Base-by-base conservation (phyloP, 495 filamentous ascomycete genomes). In the Aspergillus affinis region DNA sequence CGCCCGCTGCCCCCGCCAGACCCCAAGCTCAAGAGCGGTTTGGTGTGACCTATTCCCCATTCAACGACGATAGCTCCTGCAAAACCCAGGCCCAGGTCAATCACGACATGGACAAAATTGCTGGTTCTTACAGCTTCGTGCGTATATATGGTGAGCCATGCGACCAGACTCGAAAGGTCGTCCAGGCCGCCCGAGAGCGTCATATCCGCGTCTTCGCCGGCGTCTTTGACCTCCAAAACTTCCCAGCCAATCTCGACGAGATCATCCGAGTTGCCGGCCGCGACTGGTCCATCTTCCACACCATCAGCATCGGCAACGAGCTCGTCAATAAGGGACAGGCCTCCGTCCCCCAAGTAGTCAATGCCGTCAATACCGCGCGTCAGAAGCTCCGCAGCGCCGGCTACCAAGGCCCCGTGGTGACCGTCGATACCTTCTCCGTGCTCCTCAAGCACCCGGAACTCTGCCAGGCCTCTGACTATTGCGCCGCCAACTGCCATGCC, bases 111-210 rank as follows among this genome's bases (percentile, higher is more conserved):
- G 71, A 71, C 49, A 68, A 81, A 48, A 74, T 83, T 13, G 72
- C 71, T 5, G 66, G 69, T 17, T 26, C 6, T 7, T 90, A 86
- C 73, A 70, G 78, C 13, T 69, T 86, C 27, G 71, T 96, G 54
- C 88, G 92, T 55, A 81, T 92, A 64, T 96, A 97, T 70, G 92
- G 91, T 41, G 82, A 83, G 32, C 90, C 91, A 70, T 95, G 92
- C 72, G 76, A 89, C 64, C 88, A 92, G 66, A 78, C 90, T 13
- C 62, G 75, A 2, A 82, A 75, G 12, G 86, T 89, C 6, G 69
- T 86, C 6, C 67, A 74, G 7, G 87, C 87, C 3, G 88, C 84
- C 3, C 81, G 82, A 26, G 67, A 74, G 6, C 77, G 82, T 41
- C 79, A 80, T 29, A 81, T 88, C 62, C 85, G 86, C 63, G 71